Percentiles rank a stretch among this genome's conserved stretches.
These are phyloP conservation scores for Scalesia atractyloides DNA, from an alignment of 129 eudicot genomes.

Conservation along the genomic window DNA sequence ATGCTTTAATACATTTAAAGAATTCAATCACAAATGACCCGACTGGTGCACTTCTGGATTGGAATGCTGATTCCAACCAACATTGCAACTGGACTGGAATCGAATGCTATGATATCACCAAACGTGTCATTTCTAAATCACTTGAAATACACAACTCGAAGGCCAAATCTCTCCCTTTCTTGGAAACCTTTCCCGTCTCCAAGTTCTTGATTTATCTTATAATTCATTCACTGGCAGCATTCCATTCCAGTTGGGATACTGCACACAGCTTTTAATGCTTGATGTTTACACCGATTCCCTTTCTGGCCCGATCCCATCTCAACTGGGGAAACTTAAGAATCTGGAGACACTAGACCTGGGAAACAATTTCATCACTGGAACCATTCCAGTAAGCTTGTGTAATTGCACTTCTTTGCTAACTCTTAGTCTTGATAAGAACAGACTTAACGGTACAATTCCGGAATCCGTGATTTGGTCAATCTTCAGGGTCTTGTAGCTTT, in stretches of 20 bases:
- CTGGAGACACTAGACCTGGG: conserved; percentile 47
- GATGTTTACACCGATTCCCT: conserved; percentile 49
- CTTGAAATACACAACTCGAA: conserved; percentile 42
- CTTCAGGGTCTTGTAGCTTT: conserved; percentile 55
- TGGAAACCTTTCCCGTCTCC: conserved; percentile 74
- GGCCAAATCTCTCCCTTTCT: conserved; percentile 72
- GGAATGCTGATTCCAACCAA: conserved; percentile 49
- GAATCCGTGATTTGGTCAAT: conserved; percentile 54
- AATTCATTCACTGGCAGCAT: conserved; percentile 70
- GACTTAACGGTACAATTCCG: conserved; percentile 68
- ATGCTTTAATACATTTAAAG: conserved; percentile 60
- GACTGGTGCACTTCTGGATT: conserved; percentile 49
- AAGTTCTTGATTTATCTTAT: conserved; percentile 70
- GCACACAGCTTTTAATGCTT: conserved; percentile 52
- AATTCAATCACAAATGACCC: conserved; percentile 59
- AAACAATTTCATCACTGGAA: conserved; percentile 51
- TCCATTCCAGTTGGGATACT: conserved; percentile 57
- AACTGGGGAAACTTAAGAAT: conserved; percentile 55
- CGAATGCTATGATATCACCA: conserved; percentile 43
- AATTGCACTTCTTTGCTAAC: too few relatives aligned
- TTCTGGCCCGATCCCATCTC: conserved; percentile 61
- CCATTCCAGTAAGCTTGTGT: conserved; percentile 56
- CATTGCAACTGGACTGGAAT: conserved; percentile 96
- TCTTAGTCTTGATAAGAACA: too few relatives aligned
- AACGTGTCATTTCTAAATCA: conserved; percentile 52